Conservation (phyloP, 2,329 filamentous ascomycete species). For the Curvularia lunata region DNA sequence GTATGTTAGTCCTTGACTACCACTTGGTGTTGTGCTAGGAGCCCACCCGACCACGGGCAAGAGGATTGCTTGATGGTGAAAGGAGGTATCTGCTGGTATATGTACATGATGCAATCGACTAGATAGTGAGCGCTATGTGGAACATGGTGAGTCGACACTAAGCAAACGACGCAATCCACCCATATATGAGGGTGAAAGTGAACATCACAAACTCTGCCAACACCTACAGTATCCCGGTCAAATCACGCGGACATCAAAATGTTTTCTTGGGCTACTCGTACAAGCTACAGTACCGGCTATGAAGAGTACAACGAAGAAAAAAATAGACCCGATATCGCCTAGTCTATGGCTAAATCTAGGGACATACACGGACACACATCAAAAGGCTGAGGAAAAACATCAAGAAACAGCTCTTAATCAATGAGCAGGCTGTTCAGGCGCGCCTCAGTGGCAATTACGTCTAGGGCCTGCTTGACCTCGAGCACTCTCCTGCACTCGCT, state of each 20-base stretch:
- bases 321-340: slow-evolving; percentile 1
- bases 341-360: slow-evolving; percentile 10
- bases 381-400: slow-evolving; percentile 10
- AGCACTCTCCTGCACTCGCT: slow-evolving; percentile 87
- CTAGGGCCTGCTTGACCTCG: slow-evolving; percentile 94
- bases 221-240: background rate
- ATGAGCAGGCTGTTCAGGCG: slow-evolving; percentile 85
- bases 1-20: too few species aligned
- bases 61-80: too few species aligned
- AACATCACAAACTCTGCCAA: background rate
- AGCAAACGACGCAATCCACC: too few species aligned
- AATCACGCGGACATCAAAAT: slow-evolving; percentile 10
- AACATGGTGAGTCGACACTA: too few species aligned
- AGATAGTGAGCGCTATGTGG: too few species aligned
- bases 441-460: slow-evolving; percentile 92
- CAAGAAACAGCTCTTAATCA: slow-evolving; percentile 59
- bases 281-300: slow-evolving; percentile 19
- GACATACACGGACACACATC: background rate
- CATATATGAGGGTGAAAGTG: too few species aligned
- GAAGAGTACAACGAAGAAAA: slow-evolving; percentile 12
- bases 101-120: too few species aligned
- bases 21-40: too few species aligned
- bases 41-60: too few species aligned
- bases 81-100: too few species aligned
- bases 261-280: slow-evolving; percentile 17